A percentile compares a stretch with the other conserved stretches of the same genome.
Evolutionary conservation across 2,329 filamentous ascomycete species (phyloP).

Genomic region (Nemania diffusa): DNA sequence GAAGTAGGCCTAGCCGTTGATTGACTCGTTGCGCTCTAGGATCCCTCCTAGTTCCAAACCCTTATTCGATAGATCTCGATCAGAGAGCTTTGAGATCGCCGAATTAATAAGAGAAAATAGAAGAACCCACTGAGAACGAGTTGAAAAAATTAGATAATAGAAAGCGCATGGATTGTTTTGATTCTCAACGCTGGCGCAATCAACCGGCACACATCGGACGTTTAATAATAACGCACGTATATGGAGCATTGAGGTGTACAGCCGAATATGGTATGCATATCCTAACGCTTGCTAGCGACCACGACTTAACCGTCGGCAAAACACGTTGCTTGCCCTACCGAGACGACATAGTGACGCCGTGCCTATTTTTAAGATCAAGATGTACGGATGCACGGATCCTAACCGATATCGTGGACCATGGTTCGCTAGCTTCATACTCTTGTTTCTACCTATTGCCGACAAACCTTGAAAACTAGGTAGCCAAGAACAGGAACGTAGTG

Average conservation of each 20-base stretch:
- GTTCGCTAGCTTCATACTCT: conserved; percentile 2
- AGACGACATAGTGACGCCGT: conserved; percentile 14
- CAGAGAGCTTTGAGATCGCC: conserved; percentile 14
- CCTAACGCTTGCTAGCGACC: conserved; percentile 33
- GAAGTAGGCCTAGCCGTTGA: conserved; percentile 5
- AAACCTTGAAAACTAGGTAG: not conserved
- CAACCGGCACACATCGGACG: conserved; percentile 21
- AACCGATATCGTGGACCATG: conserved; percentile 4
- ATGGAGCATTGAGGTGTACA: conserved; percentile 34
- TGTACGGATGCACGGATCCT: conserved; percentile 10
- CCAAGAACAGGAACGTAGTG: not conserved
- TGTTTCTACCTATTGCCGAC: not conserved
- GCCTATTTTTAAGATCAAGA: conserved; percentile 16
- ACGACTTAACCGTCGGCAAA: conserved; percentile 35
- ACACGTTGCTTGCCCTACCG: conserved; percentile 24
- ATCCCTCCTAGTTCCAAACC: not conserved
- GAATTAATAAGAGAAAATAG: conserved; percentile 23
- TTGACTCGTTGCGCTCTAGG: conserved; percentile 32
- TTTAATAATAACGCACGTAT: conserved; percentile 35
- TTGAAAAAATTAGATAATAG: not conserved
- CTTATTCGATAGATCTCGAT: conserved; percentile 7
- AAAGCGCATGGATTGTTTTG: conserved; percentile 1
- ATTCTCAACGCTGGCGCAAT: not conserved
- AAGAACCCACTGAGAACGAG: not conserved
- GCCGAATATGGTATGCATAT: conserved; percentile 37